These are phyloP conservation scores for Neurospora sp. DNA, from an alignment of 495 filamentous ascomycete species.

Conservation along the genomic window DNA sequence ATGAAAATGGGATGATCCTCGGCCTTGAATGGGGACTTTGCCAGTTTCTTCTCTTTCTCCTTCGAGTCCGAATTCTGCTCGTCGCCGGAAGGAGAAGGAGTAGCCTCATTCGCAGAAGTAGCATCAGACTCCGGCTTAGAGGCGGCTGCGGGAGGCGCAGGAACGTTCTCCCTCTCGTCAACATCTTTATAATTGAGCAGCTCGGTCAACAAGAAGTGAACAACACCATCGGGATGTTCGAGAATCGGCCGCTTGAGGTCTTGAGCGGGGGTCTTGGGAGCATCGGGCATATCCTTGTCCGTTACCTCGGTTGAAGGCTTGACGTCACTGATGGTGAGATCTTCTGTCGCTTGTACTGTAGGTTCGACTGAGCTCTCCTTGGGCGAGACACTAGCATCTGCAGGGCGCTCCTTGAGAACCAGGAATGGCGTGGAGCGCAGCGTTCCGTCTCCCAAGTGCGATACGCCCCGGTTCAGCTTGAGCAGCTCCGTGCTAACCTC, in stretches of 20 bases:
- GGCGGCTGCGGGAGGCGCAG: constrained; percentile 15
- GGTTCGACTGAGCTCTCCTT: constrained; percentile 32
- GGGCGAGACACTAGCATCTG: constrained; percentile 19
- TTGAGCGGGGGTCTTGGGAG: constrained; percentile 41
- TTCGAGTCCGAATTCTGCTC: constrained; percentile 21
- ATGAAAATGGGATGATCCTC: constrained; percentile 94
- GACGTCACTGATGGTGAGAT: constrained; percentile 39
- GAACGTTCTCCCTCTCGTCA: constrained; percentile 57
- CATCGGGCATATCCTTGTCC: constrained; percentile 47
- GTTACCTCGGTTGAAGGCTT: constrained; percentile 42
- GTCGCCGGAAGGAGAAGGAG: constrained; percentile 10
- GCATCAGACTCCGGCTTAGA: constrained; percentile 28
- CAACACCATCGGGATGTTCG: constrained; percentile 89
- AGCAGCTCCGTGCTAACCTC: constrained; percentile 82
- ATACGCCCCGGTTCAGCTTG: constrained; percentile 54
- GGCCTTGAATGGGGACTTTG: constrained; percentile 76
- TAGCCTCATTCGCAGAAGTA: constrained; percentile 10
- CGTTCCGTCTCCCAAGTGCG: constrained; percentile 34
- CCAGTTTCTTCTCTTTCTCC: constrained; percentile 49
- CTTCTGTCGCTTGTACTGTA: constrained; percentile 45
- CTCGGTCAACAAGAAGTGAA: constrained; percentile 92
- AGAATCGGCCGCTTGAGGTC: constrained; percentile 78
- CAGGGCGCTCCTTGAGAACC: constrained; percentile 20
- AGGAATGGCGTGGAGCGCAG: constrained; percentile 28
- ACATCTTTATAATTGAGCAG: constrained; percentile 86